These are phyloP conservation scores for Akanthomyces uredinophilus DNA, from an alignment of 2,329 filamentous ascomycete genomes.

Conservation along the genomic window DNA sequence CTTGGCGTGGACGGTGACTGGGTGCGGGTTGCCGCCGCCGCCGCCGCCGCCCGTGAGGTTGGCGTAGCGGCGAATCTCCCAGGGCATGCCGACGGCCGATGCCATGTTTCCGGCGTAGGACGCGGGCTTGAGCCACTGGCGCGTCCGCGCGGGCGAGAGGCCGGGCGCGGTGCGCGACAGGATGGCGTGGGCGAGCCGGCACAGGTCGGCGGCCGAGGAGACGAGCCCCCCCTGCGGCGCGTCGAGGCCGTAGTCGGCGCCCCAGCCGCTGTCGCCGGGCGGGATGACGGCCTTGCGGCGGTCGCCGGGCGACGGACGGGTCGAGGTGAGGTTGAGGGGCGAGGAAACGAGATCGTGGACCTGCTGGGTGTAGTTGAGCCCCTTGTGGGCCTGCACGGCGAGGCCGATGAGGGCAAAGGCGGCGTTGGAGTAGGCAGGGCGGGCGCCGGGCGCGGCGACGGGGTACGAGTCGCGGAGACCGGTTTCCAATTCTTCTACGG, in stretches of 20 bases:
- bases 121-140: constrained; percentile 32
- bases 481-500: constrained; percentile 26
- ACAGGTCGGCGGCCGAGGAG: constrained; percentile 30
- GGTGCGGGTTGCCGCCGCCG: constrained; percentile 27
- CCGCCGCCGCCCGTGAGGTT: constrained; percentile 23
- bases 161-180: constrained; percentile 22
- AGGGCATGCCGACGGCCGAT: constrained; percentile 31
- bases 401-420: constrained; percentile 34
- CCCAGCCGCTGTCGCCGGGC: constrained; percentile 28
- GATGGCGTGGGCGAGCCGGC: constrained; percentile 24
- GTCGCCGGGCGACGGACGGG: constrained; percentile 26
- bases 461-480: constrained; percentile 28
- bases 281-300: constrained; percentile 29
- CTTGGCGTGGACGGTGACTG: constrained; percentile 31
- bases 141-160: constrained; percentile 21
- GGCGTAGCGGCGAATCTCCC: constrained; percentile 31
- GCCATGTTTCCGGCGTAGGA: constrained; percentile 26
- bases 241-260: constrained; percentile 28
- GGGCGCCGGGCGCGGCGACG: constrained; percentile 25
- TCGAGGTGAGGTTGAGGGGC: constrained; percentile 19
- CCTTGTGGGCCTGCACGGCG: constrained; percentile 27
- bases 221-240: constrained; percentile 32
- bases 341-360: constrained; percentile 19
- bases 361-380: constrained; percentile 25
- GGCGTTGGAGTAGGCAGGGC: constrained; percentile 37